Evolutionary conservation across 164 flowering plant species (phyloP), one percentile per base, ranked within the genome.

Genomic region (Buxus sempervirens): DNA sequence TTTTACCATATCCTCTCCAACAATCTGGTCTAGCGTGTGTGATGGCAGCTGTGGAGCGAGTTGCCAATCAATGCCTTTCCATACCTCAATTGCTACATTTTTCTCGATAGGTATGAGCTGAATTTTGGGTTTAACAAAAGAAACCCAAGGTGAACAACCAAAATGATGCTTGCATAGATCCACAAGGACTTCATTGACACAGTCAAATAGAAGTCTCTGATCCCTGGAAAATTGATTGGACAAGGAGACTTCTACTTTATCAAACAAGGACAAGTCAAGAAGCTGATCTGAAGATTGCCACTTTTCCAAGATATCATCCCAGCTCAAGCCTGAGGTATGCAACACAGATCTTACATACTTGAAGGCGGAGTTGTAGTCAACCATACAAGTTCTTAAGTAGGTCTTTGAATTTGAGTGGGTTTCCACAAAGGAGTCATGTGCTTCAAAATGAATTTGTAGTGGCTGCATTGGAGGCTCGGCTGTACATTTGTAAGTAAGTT

Each of bases 161-260:
- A 66, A 63, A 60, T 72, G 45, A 58, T 19, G 18, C 24, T 60
- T 19, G 16, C 48, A 65, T n/a, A 72, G 26, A 42, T 77, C 75
- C 14, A 54, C 19, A 25, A 80, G 67, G 38, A 79, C 77, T 73
- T 82, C 83, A 53, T 69, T 67, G 15, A 76, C 58, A 32, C 61
- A 75, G 60, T 79, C 77, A 58, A 72, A 64, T 8, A 80, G 60
- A 32, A 80, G 80, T 56, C 21, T 62, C 16, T 24, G 73, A 48
- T 77, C 80, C 41, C 22, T 14, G 26, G 48, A 64, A 58, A 26
- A 32, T 25, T 67, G 68, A 54, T 22, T 8, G 36, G 63, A 22
- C 15, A 25, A 64, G 54, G 38, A 32, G 38, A 70, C 32, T 55
- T 70, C 64, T 3, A 68, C 42, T 42, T 68, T 62, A 53, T 76